A percentile compares a stretch with the other conserved stretches of the same genome.
phyloP scores from a whole-genome alignment of 257 asterid species.

The Solanum pinnatisectum region DNA sequence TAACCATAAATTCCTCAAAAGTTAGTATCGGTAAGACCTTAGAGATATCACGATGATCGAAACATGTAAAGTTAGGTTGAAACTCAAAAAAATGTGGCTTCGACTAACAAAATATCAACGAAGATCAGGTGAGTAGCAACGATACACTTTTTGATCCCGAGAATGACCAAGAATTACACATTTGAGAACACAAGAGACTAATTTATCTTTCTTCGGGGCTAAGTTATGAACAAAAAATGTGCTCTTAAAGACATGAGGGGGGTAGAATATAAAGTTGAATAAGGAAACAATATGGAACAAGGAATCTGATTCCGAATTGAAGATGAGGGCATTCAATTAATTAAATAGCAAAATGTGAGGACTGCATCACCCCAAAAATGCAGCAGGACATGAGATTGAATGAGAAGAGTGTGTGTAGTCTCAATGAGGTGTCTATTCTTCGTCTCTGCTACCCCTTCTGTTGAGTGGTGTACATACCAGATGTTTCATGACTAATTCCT shows the following conservation, averaged over 20 bases:
- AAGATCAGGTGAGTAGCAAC: neutral
- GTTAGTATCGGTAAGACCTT: neutral
- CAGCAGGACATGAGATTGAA: neutral
- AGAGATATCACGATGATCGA: neutral
- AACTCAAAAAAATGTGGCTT: neutral
- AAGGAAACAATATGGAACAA: neutral
- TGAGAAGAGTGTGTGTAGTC: neutral
- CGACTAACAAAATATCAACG: neutral
- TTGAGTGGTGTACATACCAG: neutral
- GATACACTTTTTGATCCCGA: neutral
- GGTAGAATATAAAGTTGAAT: neutral
- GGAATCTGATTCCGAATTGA: neutral
- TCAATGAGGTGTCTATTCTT: slow-evolving; percentile 2
- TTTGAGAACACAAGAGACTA: neutral
- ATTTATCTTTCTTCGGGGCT: neutral
- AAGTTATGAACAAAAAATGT: neutral
- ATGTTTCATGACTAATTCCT: neutral
- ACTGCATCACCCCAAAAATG: neutral
- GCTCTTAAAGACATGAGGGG: neutral
- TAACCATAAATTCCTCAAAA: neutral
- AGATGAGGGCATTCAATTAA: neutral
- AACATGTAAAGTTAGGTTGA: neutral
- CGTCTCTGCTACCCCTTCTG: neutral
- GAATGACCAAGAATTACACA: neutral
- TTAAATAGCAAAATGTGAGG: neutral